Base-by-base conservation (phyloP, 768 basidiomycete genomes). In the Rhodotorula kratochvilovae region DNA sequence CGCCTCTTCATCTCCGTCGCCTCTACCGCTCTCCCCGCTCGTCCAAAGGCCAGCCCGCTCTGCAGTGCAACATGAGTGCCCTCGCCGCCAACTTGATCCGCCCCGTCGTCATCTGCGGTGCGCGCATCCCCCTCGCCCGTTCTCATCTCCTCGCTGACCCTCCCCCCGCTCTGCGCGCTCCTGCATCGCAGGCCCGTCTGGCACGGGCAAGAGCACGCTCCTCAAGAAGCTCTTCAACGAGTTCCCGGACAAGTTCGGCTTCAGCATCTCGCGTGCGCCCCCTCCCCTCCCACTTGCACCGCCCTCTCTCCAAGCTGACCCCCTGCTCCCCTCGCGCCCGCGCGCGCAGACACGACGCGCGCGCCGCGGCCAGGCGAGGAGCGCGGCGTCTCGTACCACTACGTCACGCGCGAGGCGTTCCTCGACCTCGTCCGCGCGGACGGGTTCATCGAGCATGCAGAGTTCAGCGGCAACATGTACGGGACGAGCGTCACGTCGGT, bases 181-280 rank as follows among this genome's bases (percentile, higher is more conserved):
- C 13, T 27, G 23, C 3, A 42, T 4, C 31, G 10, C 66, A 71
- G 70, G 70, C 0, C 93, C 93, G 1, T 93, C 91, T 2, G 93
- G 94, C 1, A 90, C 93, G 4, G 95, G 95, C 63, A 98, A 97
- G 81, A 91, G 89, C 78, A 95, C 95, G 1, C 86, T 97, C 43
- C 85, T 97, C 61, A 84, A 84, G 61, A 87, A 87, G 61, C 87
- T 98, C 63, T 90, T 97, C 80, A 81, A 81, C 39, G 89, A 91
- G 43, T 86, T 85, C 79, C 92, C 92, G 6, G 87, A 89, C 80
- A 87, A 85, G 69, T 97, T 97, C 80, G 90, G 90, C 16, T 98
- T 97, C 83, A 89, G 89, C 79, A 89, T 98, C 65, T 96, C 93
- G 51, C 95, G 92, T 94, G 80, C 62, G 87, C 79, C 46, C 72